Evolutionary conservation across 192 early-diverging fungal species (phyloP).

Genomic region (Mortierella alpina): DNA sequence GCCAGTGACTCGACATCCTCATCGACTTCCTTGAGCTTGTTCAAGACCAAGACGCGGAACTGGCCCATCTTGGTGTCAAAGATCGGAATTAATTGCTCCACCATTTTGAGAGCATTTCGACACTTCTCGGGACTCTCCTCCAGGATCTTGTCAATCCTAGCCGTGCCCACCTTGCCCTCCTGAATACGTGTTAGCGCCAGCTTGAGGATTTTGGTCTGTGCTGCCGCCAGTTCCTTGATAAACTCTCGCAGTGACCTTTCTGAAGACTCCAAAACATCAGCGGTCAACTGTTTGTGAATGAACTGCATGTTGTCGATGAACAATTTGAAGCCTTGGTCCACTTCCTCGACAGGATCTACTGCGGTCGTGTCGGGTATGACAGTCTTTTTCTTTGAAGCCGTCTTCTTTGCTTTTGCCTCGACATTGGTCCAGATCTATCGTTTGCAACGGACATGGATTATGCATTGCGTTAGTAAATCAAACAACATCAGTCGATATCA

Average conservation of each 20-base stretch:
- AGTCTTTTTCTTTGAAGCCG: conserved; percentile 31
- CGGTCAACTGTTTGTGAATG: conserved; percentile 37
- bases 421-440: conserved; percentile 37
- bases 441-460: neutral
- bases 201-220: conserved; percentile 51
- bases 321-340: conserved; percentile 35
- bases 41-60: conserved; percentile 43
- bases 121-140: conserved; percentile 51
- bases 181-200: conserved; percentile 47
- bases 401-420: conserved; percentile 34
- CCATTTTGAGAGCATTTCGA: conserved; percentile 40
- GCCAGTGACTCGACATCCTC: conserved; percentile 53
- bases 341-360: conserved; percentile 33
- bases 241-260: conserved; percentile 46
- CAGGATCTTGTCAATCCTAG: conserved; percentile 43
- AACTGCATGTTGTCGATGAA: conserved; percentile 51
- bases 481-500: no score
- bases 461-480: neutral
- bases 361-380: conserved; percentile 1
- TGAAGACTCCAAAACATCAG: conserved; percentile 47
- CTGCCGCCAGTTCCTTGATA: conserved; percentile 49
- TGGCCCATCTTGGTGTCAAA: conserved; percentile 53
- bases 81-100: conserved; percentile 50
- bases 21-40: conserved; percentile 53
- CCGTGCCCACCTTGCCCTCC: conserved; percentile 43